Percentiles rank a stretch among this genome's conserved stretches.
phyloP scores from a whole-genome alignment of 176 grass and related monocot genomes.

The Otatea glauca region DNA sequence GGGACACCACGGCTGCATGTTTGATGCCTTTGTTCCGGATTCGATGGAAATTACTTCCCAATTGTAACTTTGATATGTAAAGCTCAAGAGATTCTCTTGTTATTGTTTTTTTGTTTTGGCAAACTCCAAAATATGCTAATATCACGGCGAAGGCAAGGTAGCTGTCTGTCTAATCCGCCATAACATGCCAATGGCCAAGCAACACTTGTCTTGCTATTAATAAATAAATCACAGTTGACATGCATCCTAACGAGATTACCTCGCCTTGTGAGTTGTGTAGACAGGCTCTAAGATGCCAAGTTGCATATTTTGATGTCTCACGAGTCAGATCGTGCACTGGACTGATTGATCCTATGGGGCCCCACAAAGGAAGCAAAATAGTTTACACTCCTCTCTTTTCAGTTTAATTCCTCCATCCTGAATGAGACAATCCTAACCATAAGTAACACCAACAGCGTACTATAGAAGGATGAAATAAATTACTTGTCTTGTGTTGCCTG shows the following conservation, averaged over 20 bases:
- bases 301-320: slow-evolving; percentile 32
- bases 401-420: slow-evolving; percentile 10
- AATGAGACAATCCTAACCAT: slow-evolving; percentile 23
- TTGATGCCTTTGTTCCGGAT: slow-evolving; percentile 32
- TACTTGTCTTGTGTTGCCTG: background rate
- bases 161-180: slow-evolving; percentile 31
- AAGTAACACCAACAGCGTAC: slow-evolving; percentile 22
- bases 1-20: slow-evolving; percentile 36
- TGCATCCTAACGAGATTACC: slow-evolving; percentile 35
- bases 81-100: slow-evolving; percentile 36
- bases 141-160: background rate
- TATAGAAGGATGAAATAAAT: slow-evolving; percentile 21
- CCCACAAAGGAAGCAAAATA: slow-evolving; percentile 19
- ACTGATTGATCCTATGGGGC: slow-evolving; percentile 19
- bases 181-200: slow-evolving; percentile 17
- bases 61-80: background rate
- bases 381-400: background rate
- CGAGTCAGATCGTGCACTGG: slow-evolving; percentile 48
- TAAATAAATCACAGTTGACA: slow-evolving; percentile 39
- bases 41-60: background rate
- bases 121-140: slow-evolving; percentile 11
- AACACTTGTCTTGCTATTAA: slow-evolving; percentile 36
- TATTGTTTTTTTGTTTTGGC: slow-evolving; percentile 6
- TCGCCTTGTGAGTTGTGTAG: slow-evolving; percentile 31
- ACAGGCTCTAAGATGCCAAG: slow-evolving; percentile 38